These are phyloP conservation scores for Zalaria obscura DNA, from an alignment of 2,329 filamentous ascomycete species.

Conservation along the genomic window DNA sequence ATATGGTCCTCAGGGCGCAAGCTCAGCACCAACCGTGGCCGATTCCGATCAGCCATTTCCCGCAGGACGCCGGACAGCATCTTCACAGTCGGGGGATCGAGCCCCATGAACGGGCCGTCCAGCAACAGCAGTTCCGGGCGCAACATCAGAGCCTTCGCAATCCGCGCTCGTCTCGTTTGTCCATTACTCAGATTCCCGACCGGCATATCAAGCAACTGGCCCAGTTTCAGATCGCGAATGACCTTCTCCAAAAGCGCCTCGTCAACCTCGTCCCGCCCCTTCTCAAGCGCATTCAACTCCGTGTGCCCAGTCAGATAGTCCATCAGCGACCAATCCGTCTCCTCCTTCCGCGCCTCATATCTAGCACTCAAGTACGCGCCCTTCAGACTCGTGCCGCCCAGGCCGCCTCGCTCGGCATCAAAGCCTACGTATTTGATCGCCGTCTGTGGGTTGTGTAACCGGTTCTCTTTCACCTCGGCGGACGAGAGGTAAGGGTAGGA, in stretches of 20 bases:
- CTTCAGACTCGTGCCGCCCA: conserved; percentile 42
- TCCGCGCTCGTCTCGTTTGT: conserved; percentile 73
- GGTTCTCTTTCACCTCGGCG: conserved; percentile 24
- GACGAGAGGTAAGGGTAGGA: conserved; percentile 66
- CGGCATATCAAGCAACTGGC: conserved; percentile 59
- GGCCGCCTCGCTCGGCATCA: conserved; percentile 51
- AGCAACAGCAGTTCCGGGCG: conserved; percentile 70
- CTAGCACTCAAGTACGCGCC: conserved; percentile 77
- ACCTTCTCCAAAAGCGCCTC: conserved; percentile 47
- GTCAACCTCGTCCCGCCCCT: conserved; percentile 26
- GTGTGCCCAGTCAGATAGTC: conserved; percentile 76
- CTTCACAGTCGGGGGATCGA: conserved; percentile 71
- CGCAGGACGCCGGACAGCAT: conserved; percentile 58
- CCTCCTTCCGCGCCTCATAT: conserved; percentile 78
- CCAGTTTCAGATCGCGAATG: conserved; percentile 54
- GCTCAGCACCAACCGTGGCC: conserved; percentile 61
- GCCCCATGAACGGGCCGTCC: conserved; percentile 92
- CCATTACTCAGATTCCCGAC: conserved; percentile 88
- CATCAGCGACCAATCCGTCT: conserved; percentile 70
- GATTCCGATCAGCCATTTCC: conserved; percentile 49
- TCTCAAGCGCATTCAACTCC: conserved; percentile 59
- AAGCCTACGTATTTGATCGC: conserved; percentile 89
- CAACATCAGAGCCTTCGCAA: conserved; percentile 70
- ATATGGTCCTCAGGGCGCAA: conserved; percentile 74
- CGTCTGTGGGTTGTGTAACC: conserved; percentile 43